These are phyloP conservation scores for Candida khao-thaluensis DNA, from an alignment of 805 yeast genomes.

Conservation along the genomic window DNA sequence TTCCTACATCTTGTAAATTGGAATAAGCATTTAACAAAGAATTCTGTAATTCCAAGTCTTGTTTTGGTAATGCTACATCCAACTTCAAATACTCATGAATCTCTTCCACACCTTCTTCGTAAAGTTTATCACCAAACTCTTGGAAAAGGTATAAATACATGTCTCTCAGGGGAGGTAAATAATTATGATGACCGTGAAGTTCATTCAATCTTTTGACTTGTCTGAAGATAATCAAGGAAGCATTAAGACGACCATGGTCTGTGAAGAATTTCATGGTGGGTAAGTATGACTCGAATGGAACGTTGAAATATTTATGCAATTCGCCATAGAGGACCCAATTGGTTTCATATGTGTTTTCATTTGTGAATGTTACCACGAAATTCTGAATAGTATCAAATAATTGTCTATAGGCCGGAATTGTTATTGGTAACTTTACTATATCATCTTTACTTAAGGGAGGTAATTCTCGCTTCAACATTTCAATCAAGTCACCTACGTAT, in stretches of 20 bases:
- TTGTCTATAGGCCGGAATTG: slow-evolving; percentile 24
- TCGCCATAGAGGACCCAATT: slow-evolving; percentile 62
- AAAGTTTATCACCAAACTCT: slow-evolving; percentile 57
- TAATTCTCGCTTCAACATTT: slow-evolving; percentile 39
- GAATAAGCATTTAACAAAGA: slow-evolving; percentile 64
- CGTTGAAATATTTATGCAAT: slow-evolving; percentile 51
- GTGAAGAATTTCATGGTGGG: slow-evolving; percentile 61
- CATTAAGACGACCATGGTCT: slow-evolving; percentile 53
- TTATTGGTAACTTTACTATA: slow-evolving; percentile 24
- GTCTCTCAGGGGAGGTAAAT: slow-evolving; percentile 39
- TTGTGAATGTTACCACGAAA: slow-evolving; percentile 29
- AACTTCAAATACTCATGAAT: slow-evolving; percentile 62
- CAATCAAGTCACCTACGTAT: slow-evolving; percentile 42
- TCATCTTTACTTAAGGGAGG: slow-evolving; percentile 35
- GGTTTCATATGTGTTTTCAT: slow-evolving; percentile 37
- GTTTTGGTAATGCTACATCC: slow-evolving; percentile 51
- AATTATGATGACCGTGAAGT: slow-evolving; percentile 39
- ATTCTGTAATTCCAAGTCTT: slow-evolving; percentile 60
- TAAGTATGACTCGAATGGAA: slow-evolving; percentile 59
- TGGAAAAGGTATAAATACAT: slow-evolving; percentile 61
- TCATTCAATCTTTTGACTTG: slow-evolving; percentile 56
- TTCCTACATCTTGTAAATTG: slow-evolving; percentile 52
- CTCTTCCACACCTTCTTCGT: slow-evolving; percentile 64
- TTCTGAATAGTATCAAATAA: slow-evolving; percentile 30
- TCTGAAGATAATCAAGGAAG: slow-evolving; percentile 61